Conservation (phyloP, 352 stramenopile genomes). For the Globisporangium cystogenes region DNA sequence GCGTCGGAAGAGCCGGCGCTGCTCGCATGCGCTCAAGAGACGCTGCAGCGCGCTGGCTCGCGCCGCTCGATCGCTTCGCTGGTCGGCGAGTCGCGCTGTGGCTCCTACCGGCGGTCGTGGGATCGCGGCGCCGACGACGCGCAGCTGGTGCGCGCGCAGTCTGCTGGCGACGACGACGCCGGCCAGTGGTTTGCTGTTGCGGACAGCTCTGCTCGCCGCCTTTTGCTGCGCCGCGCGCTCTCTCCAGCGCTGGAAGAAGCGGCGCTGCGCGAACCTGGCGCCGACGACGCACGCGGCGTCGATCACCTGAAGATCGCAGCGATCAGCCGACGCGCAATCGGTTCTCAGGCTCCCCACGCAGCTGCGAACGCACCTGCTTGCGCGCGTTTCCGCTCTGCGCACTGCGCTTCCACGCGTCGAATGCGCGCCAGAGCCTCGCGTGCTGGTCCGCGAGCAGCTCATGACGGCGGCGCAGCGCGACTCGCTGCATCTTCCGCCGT, state of each 20-base stretch:
- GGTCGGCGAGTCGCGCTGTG: background rate
- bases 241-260: constrained; percentile 14
- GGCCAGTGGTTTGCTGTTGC: background rate
- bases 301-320: constrained; percentile 3
- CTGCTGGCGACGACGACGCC: background rate
- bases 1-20: background rate
- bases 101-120: background rate
- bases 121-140: background rate
- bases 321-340: background rate
- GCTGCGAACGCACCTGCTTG: constrained; percentile 5
- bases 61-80: background rate
- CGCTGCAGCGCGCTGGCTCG: background rate
- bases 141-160: background rate
- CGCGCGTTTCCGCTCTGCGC: background rate
- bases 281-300: constrained; percentile 11
- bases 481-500: too few relatives aligned
- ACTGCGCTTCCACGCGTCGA: constrained; percentile 2
- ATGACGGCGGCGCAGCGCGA: too few relatives aligned
- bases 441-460: constrained; percentile 12
- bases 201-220: too few relatives aligned
- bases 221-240: constrained; percentile 1
- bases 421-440: constrained; percentile 9
- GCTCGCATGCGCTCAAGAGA: background rate
- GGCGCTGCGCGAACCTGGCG: constrained; percentile 11
- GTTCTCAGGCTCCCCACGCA: background rate